phyloP scores from a whole-genome alignment of 2,329 filamentous ascomycete genomes.

The Pyrenophora tritici-repentis region DNA sequence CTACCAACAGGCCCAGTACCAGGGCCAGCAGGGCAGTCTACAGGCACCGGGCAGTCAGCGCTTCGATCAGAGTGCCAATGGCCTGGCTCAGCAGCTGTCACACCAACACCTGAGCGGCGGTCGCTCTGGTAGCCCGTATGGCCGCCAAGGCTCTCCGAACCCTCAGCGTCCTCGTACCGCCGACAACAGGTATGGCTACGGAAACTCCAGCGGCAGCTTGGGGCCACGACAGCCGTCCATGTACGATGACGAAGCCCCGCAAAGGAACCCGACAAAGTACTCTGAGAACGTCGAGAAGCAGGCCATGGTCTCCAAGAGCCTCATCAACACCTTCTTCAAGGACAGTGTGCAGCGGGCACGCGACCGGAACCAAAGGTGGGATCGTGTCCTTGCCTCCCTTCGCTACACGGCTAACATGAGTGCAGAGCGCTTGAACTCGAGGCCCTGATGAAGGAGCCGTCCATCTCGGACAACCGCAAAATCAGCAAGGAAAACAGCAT shows the following conservation, averaged over 20 bases:
- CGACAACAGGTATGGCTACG: constrained; percentile 67
- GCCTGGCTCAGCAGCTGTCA: constrained; percentile 92
- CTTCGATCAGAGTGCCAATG: constrained; percentile 84
- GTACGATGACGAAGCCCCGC: constrained; percentile 71
- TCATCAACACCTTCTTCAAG: constrained; percentile 86
- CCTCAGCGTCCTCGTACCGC: constrained; percentile 85
- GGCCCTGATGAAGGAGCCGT: constrained; percentile 77
- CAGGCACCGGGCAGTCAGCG: constrained; percentile 58
- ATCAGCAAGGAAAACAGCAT: constrained; percentile 84
- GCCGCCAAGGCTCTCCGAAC: constrained; percentile 67
- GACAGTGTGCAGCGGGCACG: constrained; percentile 96
- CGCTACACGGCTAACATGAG: constrained; percentile 25
- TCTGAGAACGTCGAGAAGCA: constrained; percentile 83
- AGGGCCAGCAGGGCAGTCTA: constrained; percentile 51
- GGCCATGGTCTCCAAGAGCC: constrained; percentile 67
- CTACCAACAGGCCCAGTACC: constrained; percentile 51
- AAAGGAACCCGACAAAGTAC: constrained; percentile 81
- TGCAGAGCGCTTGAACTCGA: constrained; percentile 88
- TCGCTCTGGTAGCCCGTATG: constrained; percentile 70
- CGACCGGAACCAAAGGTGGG: constrained; percentile 90
- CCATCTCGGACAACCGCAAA: constrained; percentile 74
- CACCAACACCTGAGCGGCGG: constrained; percentile 86
- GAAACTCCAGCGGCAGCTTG: constrained; percentile 70
- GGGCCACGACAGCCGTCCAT: constrained; percentile 63
- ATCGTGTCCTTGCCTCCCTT: constrained; percentile 4